phyloP scores from a whole-genome alignment of 192 early-diverging fungal genomes.

The Coemansia sp. region DNA sequence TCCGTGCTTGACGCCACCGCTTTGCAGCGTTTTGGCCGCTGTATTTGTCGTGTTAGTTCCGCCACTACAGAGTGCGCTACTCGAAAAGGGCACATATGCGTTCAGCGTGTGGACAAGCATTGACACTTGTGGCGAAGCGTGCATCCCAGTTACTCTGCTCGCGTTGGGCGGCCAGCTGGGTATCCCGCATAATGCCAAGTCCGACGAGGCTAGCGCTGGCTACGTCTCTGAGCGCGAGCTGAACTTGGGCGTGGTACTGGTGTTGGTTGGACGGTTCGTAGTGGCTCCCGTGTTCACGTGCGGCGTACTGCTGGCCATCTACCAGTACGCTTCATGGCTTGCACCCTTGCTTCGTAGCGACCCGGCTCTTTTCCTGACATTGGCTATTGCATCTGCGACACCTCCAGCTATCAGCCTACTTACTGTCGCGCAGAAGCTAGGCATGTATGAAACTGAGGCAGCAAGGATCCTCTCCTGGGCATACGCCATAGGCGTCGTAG shows the following conservation, averaged over 20 bases:
- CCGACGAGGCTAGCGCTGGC: background rate
- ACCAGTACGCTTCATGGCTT: conserved; percentile 30
- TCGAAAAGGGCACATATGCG: conserved; percentile 22
- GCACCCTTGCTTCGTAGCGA: conserved; percentile 50
- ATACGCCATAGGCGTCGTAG: conserved; percentile 48
- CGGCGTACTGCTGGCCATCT: conserved; percentile 24
- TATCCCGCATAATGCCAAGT: background rate
- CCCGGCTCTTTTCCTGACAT: conserved; percentile 60
- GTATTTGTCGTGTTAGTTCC: conserved; percentile 17
- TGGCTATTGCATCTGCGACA: conserved; percentile 60
- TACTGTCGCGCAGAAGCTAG: conserved; percentile 64
- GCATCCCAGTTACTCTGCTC: conserved; percentile 69
- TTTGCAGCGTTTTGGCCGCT: conserved; percentile 17
- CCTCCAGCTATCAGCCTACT: conserved; percentile 70
- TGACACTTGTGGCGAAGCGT: conserved; percentile 65
- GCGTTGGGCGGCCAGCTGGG: conserved; percentile 68
- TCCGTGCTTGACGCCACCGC: conserved; percentile 25
- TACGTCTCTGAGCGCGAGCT: conserved; percentile 12
- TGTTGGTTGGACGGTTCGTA: conserved; percentile 45
- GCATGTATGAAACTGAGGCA: conserved; percentile 66
- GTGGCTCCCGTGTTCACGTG: conserved; percentile 33
- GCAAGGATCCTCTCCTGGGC: conserved; percentile 62
- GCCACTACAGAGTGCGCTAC: conserved; percentile 15
- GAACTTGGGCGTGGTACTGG: conserved; percentile 23
- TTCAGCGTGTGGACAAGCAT: conserved; percentile 49